Conservation (phyloP, 208 protist genomes). For the Acanthamoeba lenticulata region DNA sequence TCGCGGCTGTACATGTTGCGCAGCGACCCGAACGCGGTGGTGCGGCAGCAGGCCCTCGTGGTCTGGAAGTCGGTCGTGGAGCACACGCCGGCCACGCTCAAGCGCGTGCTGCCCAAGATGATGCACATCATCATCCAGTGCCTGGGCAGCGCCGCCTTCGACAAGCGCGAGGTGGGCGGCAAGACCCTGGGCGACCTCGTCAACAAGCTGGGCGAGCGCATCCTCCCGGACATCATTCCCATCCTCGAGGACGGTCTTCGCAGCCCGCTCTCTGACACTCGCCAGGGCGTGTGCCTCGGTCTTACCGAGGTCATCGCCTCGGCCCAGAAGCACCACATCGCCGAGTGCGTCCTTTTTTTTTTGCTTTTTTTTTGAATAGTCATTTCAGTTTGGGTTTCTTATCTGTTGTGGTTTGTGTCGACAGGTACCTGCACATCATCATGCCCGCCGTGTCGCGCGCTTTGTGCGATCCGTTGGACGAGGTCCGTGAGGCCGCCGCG, state of each 20-base stretch:
- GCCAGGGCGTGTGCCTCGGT: slow-evolving; percentile 88
- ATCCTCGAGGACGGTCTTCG: slow-evolving; percentile 82
- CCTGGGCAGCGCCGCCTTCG: slow-evolving; percentile 27
- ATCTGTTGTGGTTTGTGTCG: background rate
- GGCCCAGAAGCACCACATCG: slow-evolving; percentile 71
- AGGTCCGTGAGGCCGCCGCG: slow-evolving; percentile 87
- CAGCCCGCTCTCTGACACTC: slow-evolving; percentile 43
- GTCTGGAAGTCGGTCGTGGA: slow-evolving; percentile 90
- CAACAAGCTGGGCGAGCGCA: slow-evolving; percentile 85
- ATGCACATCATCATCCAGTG: slow-evolving; percentile 66
- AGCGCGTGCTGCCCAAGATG: slow-evolving; percentile 53
- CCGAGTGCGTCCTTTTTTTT: background rate
- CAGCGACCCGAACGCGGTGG: slow-evolving; percentile 80
- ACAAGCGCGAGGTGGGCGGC: slow-evolving; percentile 77
- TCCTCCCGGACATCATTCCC: slow-evolving; percentile 89
- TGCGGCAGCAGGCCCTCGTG: slow-evolving; percentile 84
- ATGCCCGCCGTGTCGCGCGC: slow-evolving; percentile 77
- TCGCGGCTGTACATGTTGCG: slow-evolving; percentile 88
- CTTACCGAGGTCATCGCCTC: slow-evolving; percentile 86
- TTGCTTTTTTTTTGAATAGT: background rate
- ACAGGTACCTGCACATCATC: slow-evolving; percentile 69
- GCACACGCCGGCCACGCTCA: slow-evolving; percentile 86
- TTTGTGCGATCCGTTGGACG: slow-evolving; percentile 47
- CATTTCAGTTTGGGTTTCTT: background rate
- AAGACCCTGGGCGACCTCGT: slow-evolving; percentile 86